Percentiles rank a stretch among this genome's conserved stretches.
Evolutionary conservation across 2,329 filamentous ascomycete species (phyloP).

Genomic region (Penicillium sp.): DNA sequence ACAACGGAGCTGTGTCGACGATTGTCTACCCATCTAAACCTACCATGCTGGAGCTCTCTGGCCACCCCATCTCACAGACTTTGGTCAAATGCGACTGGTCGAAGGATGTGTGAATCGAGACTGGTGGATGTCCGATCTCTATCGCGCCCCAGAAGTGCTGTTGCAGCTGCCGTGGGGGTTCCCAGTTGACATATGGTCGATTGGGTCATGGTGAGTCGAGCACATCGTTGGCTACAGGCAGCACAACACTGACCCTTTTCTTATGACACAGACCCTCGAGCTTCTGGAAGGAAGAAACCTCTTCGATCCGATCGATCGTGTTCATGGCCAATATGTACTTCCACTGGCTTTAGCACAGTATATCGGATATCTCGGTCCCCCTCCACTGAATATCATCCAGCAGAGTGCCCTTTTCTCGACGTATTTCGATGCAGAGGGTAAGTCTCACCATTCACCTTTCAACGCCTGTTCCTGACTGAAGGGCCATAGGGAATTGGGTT

Average conservation of each 20-base stretch:
- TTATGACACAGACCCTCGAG: slow-evolving; percentile 24
- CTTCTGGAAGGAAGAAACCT: slow-evolving; percentile 27
- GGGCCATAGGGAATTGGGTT: slow-evolving; percentile 4
- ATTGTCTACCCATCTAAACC: not conserved
- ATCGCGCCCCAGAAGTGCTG: not conserved
- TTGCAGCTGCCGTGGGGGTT: not conserved
- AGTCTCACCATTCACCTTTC: not conserved
- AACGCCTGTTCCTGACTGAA: not conserved
- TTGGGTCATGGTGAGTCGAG: slow-evolving; percentile 1
- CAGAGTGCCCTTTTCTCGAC: slow-evolving; percentile 19
- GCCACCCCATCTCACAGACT: not conserved
- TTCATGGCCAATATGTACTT: slow-evolving; percentile 26
- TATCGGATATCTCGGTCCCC: slow-evolving; percentile 28
- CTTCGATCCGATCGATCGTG: slow-evolving; percentile 27
- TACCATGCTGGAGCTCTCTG: not conserved
- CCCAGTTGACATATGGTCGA: not conserved
- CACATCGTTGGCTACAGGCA: not conserved
- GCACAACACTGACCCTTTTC: not conserved
- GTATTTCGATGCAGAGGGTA: slow-evolving; percentile 19
- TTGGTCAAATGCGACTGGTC: not conserved
- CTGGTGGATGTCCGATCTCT: not conserved
- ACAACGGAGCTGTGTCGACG: not conserved
- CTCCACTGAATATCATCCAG: slow-evolving; percentile 23
- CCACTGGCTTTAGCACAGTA: slow-evolving; percentile 29
- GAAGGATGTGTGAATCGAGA: not conserved